Evolutionary conservation across 768 basidiomycete species (phyloP).

Genomic region (Terana coerulea): DNA sequence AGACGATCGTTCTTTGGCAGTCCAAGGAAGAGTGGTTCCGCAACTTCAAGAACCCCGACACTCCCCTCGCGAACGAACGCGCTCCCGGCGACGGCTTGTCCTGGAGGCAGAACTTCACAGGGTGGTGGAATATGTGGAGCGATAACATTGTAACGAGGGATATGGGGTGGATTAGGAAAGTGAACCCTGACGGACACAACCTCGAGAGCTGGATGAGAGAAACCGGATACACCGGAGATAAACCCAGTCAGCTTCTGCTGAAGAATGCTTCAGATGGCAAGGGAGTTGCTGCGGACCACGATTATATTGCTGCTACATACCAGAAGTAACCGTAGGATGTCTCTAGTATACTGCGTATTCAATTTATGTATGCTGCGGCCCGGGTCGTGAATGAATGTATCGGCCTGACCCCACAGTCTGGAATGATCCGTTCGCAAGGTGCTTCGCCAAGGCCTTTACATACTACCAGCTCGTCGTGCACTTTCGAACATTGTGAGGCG

Average conservation of each 20-base stretch:
- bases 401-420: too few relatives aligned
- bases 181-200: slow-evolving; percentile 33
- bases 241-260: slow-evolving; percentile 6
- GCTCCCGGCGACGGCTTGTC: slow-evolving; percentile 17
- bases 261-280: slow-evolving; percentile 17
- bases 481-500: too few relatives aligned
- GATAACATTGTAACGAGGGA: slow-evolving; percentile 41
- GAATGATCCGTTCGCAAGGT: too few relatives aligned
- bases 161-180: slow-evolving; percentile 37
- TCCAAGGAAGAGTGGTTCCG: slow-evolving; percentile 19
- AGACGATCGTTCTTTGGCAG: slow-evolving; percentile 19
- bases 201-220: slow-evolving; percentile 39
- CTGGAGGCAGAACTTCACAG: slow-evolving; percentile 32
- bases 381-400: too few relatives aligned
- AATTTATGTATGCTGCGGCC: too few relatives aligned
- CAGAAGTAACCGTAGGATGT: too few relatives aligned
- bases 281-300: slow-evolving; percentile 2
- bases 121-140: slow-evolving; percentile 38
- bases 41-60: slow-evolving; percentile 13
- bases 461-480: too few relatives aligned
- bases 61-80: slow-evolving; percentile 16
- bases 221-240: slow-evolving; percentile 26
- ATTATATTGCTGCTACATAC: not conserved
- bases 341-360: too few relatives aligned
- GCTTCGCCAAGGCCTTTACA: too few relatives aligned